phyloP scores from a whole-genome alignment of 352 stramenopile species.

The Saprolegnia parasitica region DNA sequence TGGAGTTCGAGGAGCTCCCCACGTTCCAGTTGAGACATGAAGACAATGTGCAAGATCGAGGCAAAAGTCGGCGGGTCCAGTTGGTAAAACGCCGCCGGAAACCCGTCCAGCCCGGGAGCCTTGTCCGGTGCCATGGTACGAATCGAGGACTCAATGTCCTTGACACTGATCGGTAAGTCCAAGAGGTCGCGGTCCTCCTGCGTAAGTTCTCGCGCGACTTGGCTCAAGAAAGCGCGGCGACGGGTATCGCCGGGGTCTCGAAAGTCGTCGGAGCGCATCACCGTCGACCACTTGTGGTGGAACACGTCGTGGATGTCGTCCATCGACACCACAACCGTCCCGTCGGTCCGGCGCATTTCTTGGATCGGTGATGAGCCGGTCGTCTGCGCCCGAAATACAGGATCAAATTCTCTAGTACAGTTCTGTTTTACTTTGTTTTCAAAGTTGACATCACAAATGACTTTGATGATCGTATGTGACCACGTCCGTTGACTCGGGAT shows the following conservation, averaged over 20 bases:
- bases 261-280: neutral
- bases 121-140: neutral
- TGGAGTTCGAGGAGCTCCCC: neutral
- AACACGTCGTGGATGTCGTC: neutral
- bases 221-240: too few species aligned
- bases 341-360: too few species aligned
- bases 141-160: neutral
- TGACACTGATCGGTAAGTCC: neutral
- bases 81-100: conserved; percentile 10
- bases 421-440: too few species aligned
- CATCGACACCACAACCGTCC: too few species aligned
- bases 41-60: neutral
- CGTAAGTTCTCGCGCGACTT: neutral
- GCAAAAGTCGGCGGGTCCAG: neutral
- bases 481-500: too few species aligned
- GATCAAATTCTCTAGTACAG: too few species aligned
- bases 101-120: conserved; percentile 7
- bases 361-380: too few species aligned
- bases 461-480: too few species aligned
- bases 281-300: neutral
- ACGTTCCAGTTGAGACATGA: neutral
- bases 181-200: neutral
- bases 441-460: too few species aligned
- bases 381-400: too few species aligned
- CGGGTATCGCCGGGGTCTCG: neutral